A percentile compares a stretch with the other conserved stretches of the same genome.
Conservation (phyloP, 306 rosid genomes). For the Malus sieversii region DNA sequence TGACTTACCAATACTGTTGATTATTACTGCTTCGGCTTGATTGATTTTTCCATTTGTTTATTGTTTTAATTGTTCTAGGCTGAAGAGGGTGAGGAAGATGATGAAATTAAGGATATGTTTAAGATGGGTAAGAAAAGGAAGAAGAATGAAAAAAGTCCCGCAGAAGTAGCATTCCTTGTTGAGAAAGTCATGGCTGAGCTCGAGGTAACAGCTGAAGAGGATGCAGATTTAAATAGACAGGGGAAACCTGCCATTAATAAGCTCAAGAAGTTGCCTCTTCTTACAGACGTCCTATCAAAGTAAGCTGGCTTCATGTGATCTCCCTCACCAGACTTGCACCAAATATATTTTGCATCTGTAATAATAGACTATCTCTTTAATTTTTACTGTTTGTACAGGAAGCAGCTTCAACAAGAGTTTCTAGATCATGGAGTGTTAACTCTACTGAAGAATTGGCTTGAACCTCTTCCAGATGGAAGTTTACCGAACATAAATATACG, state of each 20-base stretch:
- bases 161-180: conserved; percentile 79
- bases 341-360: neutral
- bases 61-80: conserved; percentile 48
- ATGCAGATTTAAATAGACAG: conserved; percentile 77
- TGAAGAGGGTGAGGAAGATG: conserved; percentile 85
- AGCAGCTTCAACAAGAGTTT: conserved; percentile 86
- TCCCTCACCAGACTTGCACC: neutral
- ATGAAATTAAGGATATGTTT: conserved; percentile 65
- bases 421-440: conserved; percentile 86
- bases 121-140: conserved; percentile 78
- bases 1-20: neutral
- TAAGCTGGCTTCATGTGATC: conserved; percentile 24
- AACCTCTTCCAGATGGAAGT: conserved; percentile 97
- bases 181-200: conserved; percentile 98
- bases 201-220: conserved; percentile 94
- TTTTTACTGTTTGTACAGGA: conserved; percentile 35
- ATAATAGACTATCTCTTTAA: neutral
- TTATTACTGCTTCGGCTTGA: neutral
- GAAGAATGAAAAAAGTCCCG: conserved; percentile 85
- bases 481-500: conserved; percentile 84
- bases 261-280: conserved; percentile 79
- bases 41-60: neutral
- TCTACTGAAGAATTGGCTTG: conserved; percentile 85
- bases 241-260: conserved; percentile 86
- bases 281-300: conserved; percentile 90